These are phyloP conservation scores for Penicillium italicum DNA, from an alignment of 2,329 filamentous ascomycete species.

Conservation along the genomic window DNA sequence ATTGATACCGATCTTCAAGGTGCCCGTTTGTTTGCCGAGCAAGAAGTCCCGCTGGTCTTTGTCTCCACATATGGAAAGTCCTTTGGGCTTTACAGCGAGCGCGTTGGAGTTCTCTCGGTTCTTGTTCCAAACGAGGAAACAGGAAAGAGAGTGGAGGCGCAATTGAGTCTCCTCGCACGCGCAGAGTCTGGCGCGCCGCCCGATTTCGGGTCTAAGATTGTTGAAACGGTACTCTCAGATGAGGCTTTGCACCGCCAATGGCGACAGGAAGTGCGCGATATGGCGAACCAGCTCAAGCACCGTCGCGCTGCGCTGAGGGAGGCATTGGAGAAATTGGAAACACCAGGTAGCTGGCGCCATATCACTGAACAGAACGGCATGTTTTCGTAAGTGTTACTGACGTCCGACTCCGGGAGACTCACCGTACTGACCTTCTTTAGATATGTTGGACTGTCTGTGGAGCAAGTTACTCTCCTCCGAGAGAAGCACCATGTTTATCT, in stretches of 20 bases:
- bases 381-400: conserved; percentile 13
- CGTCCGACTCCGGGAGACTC: neutral
- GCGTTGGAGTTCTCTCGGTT: conserved; percentile 12
- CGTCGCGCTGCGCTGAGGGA: conserved; percentile 5
- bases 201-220: conserved; percentile 13
- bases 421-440: conserved; percentile 7
- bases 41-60: conserved; percentile 11
- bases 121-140: conserved; percentile 8
- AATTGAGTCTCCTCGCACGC: conserved; percentile 7
- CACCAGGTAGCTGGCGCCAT: conserved; percentile 14
- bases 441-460: conserved; percentile 13
- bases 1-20: conserved; percentile 10
- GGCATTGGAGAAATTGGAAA: conserved; percentile 9
- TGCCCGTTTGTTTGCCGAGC: conserved; percentile 12
- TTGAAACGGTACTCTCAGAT: conserved; percentile 11
- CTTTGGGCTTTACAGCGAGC: conserved; percentile 17
- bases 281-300: conserved; percentile 8
- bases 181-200: conserved; percentile 12
- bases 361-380: conserved; percentile 17
- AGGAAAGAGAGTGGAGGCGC: conserved; percentile 4
- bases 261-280: conserved; percentile 10
- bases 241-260: conserved; percentile 7
- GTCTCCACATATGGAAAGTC: conserved; percentile 14
- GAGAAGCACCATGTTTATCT: conserved; percentile 14
- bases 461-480: conserved; percentile 11